A percentile compares a stretch with the other conserved stretches of the same genome.
phyloP scores from a whole-genome alignment of 2,329 filamentous ascomycete genomes.

The Aspergillus sp. region DNA sequence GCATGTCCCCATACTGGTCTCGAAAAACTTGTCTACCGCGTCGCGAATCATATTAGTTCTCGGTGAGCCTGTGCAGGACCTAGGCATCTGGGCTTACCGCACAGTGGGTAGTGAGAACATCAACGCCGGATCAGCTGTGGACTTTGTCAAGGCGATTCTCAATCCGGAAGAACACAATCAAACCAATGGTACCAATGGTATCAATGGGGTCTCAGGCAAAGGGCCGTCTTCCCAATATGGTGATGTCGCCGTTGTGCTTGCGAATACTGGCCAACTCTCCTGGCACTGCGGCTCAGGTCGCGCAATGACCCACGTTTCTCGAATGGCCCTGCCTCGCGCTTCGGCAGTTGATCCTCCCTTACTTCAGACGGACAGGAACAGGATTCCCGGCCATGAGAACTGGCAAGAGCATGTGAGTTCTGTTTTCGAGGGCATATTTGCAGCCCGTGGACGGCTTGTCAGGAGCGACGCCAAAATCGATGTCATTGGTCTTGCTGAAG shows the following conservation, averaged over 20 bases:
- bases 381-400: conserved; percentile 59
- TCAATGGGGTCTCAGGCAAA: conserved; percentile 13
- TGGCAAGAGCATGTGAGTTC: conserved; percentile 63
- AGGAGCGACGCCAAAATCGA: conserved; percentile 58
- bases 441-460: conserved; percentile 41
- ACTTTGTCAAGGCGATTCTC: conserved; percentile 56
- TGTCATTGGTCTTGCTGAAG: conserved; percentile 69
- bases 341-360: conserved; percentile 62
- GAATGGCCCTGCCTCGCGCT: conserved; percentile 59
- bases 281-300: conserved; percentile 69
- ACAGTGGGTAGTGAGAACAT: conserved; percentile 65
- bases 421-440: conserved; percentile 65
- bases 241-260: conserved; percentile 59
- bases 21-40: conserved; percentile 54
- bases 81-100: conserved; percentile 73
- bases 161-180: neutral
- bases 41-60: conserved; percentile 71
- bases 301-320: conserved; percentile 59
- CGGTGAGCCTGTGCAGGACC: conserved; percentile 68
- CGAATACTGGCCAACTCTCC: conserved; percentile 74
- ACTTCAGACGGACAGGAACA: conserved; percentile 57
- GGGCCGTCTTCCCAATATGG: neutral
- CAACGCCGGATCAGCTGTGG: conserved; percentile 67
- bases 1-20: conserved; percentile 69
- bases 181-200: conserved; percentile 6